A percentile compares a stretch with the other conserved stretches of the same genome.
phyloP scores from a whole-genome alignment of 371 early-diverging fungal genomes.

The Capillidium heterosporum region DNA sequence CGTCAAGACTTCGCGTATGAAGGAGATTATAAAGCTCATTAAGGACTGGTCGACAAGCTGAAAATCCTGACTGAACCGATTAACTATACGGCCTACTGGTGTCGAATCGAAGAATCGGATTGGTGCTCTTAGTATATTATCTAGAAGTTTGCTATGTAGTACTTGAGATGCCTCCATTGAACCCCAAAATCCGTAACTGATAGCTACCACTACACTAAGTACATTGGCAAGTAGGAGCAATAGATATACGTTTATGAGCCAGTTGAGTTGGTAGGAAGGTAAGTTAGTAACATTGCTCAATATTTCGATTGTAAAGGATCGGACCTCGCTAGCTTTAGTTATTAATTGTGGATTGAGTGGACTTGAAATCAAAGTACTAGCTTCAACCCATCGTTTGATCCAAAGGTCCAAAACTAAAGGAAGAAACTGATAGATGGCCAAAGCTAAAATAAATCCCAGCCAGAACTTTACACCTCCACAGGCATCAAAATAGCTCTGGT shows the following conservation, averaged over 20 bases:
- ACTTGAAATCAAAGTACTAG: neutral
- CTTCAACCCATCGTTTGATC: conserved; percentile 9
- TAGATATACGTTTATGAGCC: neutral
- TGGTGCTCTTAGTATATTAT: conserved; percentile 33
- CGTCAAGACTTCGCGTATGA: conserved; percentile 25
- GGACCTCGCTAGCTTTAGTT: neutral
- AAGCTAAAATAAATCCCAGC: conserved; percentile 21
- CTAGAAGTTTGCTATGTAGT: conserved; percentile 26
- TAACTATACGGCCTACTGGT: conserved; percentile 66
- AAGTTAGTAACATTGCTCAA: conserved; percentile 1
- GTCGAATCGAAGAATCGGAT: conserved; percentile 76
- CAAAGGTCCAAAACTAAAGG: conserved; percentile 20
- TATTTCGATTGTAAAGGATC: neutral
- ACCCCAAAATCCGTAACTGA: conserved; percentile 15
- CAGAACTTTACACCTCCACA: conserved; percentile 41
- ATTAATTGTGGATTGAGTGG: neutral
- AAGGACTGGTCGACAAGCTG: conserved; percentile 45
- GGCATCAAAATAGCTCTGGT: conserved; percentile 36
- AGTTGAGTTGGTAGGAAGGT: conserved; percentile 8
- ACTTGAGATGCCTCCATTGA: conserved; percentile 22
- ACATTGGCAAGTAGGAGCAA: conserved; percentile 6
- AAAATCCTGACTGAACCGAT: conserved; percentile 62
- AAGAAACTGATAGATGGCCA: conserved; percentile 24
- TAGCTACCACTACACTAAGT: neutral
- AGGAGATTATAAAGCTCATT: conserved; percentile 26